Evolutionary conservation across 257 asterid species (phyloP), one percentile per base, ranked within the genome.

Genomic region (Striga asiatica): DNA sequence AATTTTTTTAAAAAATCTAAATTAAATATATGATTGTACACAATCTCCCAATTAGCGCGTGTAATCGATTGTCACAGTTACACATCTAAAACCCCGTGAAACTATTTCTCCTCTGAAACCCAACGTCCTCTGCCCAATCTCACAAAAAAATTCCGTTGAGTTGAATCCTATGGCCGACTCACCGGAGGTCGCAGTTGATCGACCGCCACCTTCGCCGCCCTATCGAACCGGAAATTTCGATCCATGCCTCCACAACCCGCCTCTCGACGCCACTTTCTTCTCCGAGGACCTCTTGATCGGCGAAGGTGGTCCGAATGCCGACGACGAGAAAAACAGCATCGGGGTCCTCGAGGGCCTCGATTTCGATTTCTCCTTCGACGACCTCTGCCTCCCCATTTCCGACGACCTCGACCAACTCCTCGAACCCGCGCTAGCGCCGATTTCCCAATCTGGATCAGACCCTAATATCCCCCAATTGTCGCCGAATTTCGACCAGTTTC

Each of bases 341-440:
- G 11, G 16, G 43, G 13, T 66, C 5, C 51, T 53, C 12, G 89
- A 76, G 3, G 89, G 71, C 35, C 68, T 85, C 11, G 93, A 81
- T 58, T 78, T 84, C 53, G 89, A 82, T 58, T 75, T 85, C 54
- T 71, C 81, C 19, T 75, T 88, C 57, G 97, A 82, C 10, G 97
- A 84, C 73, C 62, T 79, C 28, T 69, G 67, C 21, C 61, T 70
- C 19, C 77, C 78, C 5, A 20, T 71, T 20, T 42, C 82, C 34
- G 78, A 42, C 7, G 72, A 28, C 21, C 59, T 65, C 8, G 79
- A 70, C 9, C 60, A 54, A 52, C 67, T 73, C 20, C 74, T 64
- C 8, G 25, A 57, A 8, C 59, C 58, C 9, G 7, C 66, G n/a
- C 60, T 22, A 4, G 7, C 35, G 19, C 49, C 74, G 5, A 51